Conservation (phyloP, 805 yeast genomes). For the Candida pini region DNA sequence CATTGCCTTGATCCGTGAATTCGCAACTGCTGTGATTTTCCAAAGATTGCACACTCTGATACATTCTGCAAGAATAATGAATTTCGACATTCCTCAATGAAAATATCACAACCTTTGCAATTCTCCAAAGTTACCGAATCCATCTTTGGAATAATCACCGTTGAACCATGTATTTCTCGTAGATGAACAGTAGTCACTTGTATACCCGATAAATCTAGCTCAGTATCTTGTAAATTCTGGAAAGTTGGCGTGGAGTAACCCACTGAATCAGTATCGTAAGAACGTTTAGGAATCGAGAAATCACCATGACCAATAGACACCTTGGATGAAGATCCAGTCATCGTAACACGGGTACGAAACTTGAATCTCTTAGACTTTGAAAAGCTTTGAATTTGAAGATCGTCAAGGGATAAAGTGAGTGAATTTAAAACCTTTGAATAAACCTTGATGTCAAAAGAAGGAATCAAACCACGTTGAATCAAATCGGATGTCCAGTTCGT, state of each 20-base stretch:
- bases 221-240: background rate
- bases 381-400: too few species aligned
- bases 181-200: conserved; percentile 10
- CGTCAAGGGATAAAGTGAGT: conserved; percentile 16
- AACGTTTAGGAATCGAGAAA: too few species aligned
- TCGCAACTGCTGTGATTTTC: conserved; percentile 23
- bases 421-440: conserved; percentile 14
- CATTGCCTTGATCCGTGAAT: conserved; percentile 14
- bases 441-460: conserved; percentile 22
- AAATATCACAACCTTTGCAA: conserved; percentile 11
- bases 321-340: too few species aligned
- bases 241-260: conserved; percentile 7
- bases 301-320: too few species aligned
- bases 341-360: too few species aligned
- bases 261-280: background rate
- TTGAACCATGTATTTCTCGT: conserved; percentile 6
- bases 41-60: conserved; percentile 10
- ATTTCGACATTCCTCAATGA: too few species aligned
- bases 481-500: conserved; percentile 14
- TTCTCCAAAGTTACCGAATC: conserved; percentile 18
- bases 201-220: conserved; percentile 1
- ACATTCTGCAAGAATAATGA: conserved; percentile 16
- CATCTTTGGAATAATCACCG: conserved; percentile 9
- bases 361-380: too few species aligned
- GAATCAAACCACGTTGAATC: conserved; percentile 10